Base-by-base conservation (phyloP, 2,329 filamentous ascomycete genomes). In the Colletotrichum lindemuthianum region DNA sequence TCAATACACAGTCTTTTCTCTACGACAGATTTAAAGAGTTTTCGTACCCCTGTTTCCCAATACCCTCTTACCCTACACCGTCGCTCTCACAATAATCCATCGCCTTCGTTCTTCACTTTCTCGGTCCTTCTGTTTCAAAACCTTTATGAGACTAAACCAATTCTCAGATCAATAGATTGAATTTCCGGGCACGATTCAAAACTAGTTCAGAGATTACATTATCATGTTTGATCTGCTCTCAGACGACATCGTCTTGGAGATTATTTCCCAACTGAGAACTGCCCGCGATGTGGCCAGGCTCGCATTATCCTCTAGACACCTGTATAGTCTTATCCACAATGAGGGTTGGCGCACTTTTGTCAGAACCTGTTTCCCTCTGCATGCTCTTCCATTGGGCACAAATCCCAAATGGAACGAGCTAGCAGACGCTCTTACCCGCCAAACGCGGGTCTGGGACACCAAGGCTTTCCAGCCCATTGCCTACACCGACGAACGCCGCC, bases 361-460 rank as follows among this genome's bases (percentile, higher is more conserved):
- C 48, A 77, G 74, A 47, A 74, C 71, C 41, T 73, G 76, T 24
- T 87, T 86, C 64, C 75, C 76, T 1, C 80, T 78, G 4, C 71
- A 82, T 6, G 64, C 68, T 1, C 67, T 81, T 1, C 75, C 79
- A 0, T 72, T 60, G 49, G 71, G 15, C 13, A 65, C 66, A 3
- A 66, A 69, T 5, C 50, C 64, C 32, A 66, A 58, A 12, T 85
- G 82, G 76, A 66, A 69, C 10, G 68, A 72, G 11, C 72, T 82
- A 33, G 83, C 83, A 7, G 75, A 81, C 33, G 78, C 76, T 0
- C 70, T 85, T 47, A 85, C 84, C 0, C 82, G 81, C 67, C 79
- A 86, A 58, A 79, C 82, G 34, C 78, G 83, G 6, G 83, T 81
- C 68, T 87, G 84, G 85, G 84, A 86, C 52, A 79, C 77, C 55